Conservation (phyloP, 192 early-diverging fungal genomes). For the Chytriomyces sp. region DNA sequence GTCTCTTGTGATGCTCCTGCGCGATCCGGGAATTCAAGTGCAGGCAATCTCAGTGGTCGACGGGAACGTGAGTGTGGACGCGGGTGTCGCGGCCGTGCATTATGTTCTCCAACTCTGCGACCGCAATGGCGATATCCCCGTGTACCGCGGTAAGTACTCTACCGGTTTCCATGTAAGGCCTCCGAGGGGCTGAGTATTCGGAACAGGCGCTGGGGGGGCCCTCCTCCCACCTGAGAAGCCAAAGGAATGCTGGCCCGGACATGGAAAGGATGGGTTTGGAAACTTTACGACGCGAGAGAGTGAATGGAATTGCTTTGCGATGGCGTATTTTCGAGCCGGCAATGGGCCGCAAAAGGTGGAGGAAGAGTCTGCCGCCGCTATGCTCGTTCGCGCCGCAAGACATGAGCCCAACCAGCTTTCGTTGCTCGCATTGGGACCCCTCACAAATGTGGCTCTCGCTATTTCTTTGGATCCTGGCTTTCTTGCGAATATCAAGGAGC, state of each 20-base stretch:
- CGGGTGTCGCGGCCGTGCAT: conserved; percentile 30
- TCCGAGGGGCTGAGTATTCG: too few relatives aligned
- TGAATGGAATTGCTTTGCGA: too few relatives aligned
- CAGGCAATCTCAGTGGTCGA: conserved; percentile 49
- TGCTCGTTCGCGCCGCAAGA: conserved; percentile 39
- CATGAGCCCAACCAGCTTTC: conserved; percentile 34
- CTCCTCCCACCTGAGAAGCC: conserved; percentile 33
- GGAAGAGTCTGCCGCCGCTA: conserved; percentile 40
- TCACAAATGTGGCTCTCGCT: conserved; percentile 56
- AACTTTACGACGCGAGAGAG: too few relatives aligned
- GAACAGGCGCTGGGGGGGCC: conserved; percentile 42
- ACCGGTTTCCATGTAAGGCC: too few relatives aligned
- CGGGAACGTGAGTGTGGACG: conserved; percentile 40
- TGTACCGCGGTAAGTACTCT: conserved; percentile 41
- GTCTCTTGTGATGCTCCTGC: conserved; percentile 35
- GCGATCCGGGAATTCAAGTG: not conserved
- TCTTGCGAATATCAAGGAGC: conserved; percentile 41
- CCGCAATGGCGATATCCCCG: conserved; percentile 24
- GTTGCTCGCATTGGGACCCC: conserved; percentile 47
- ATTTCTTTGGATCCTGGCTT: conserved; percentile 49
- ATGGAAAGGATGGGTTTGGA: not conserved
- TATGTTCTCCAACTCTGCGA: conserved; percentile 23
- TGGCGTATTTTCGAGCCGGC: too few relatives aligned
- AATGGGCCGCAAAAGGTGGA: not conserved
- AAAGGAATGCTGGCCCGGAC: not conserved